These are phyloP conservation scores for Pyricularia grisea DNA, from an alignment of 2,329 filamentous ascomycete species.

Conservation along the genomic window DNA sequence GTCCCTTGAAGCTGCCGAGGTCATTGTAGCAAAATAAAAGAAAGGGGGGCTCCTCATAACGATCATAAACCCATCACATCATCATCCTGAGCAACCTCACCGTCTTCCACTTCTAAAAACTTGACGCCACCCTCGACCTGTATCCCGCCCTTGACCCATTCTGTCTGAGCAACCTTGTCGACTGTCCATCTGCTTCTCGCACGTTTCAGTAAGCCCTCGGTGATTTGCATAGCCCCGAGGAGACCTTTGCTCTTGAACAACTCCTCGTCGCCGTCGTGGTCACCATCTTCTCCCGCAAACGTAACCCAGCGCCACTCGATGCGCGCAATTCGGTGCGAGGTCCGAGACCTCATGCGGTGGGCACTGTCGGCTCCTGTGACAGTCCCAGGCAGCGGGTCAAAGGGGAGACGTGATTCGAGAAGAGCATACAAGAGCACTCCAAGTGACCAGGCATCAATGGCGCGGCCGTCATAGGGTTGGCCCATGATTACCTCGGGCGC, in stretches of 20 bases:
- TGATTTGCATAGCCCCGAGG: constrained; percentile 67
- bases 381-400: constrained; percentile 78
- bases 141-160: constrained; percentile 73
- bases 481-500: constrained; percentile 95
- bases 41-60: not conserved
- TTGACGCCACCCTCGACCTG: constrained; percentile 51
- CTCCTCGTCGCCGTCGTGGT: constrained; percentile 61
- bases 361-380: constrained; percentile 43
- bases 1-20: not conserved
- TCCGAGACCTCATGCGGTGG: constrained; percentile 67
- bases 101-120: constrained; percentile 48
- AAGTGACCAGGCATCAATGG: constrained; percentile 89
- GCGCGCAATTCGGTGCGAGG: constrained; percentile 87
- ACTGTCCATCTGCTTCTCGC: constrained; percentile 70
- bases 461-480: constrained; percentile 84
- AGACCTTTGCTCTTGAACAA: constrained; percentile 57
- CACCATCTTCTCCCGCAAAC: constrained; percentile 74
- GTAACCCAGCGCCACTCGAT: constrained; percentile 94
- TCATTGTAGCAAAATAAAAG: not conserved
- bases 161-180: constrained; percentile 58
- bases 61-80: constrained; percentile 15
- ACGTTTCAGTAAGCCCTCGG: constrained; percentile 76
- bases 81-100: constrained; percentile 29
- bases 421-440: constrained; percentile 90
- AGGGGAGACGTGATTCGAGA: constrained; percentile 85